These are phyloP conservation scores for Cyberlindnera xylosilytica DNA, from an alignment of 805 yeast genomes.

Conservation along the genomic window DNA sequence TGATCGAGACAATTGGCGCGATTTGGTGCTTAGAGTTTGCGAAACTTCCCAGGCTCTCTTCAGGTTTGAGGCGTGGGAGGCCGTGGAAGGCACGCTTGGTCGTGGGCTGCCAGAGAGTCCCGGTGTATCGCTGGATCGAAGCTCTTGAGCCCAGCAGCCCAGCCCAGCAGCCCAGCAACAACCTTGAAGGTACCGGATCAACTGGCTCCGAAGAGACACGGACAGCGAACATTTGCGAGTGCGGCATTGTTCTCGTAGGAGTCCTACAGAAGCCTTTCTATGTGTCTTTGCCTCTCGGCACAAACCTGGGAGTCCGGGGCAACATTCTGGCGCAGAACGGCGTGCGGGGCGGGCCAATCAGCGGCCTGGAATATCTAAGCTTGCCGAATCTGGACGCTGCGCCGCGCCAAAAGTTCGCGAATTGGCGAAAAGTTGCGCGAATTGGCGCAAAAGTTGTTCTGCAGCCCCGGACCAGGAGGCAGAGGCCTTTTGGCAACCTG, in stretches of 20 bases:
- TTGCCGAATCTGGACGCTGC: background rate
- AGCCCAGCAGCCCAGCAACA: too few relatives aligned
- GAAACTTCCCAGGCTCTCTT: background rate
- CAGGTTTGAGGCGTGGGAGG: too few relatives aligned
- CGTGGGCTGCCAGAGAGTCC: too few relatives aligned
- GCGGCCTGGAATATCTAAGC: constrained; percentile 8
- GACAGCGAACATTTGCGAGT: background rate
- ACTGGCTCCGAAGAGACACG: background rate
- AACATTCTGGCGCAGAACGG: background rate
- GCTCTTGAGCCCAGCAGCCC: too few relatives aligned
- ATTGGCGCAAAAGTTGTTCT: too few relatives aligned
- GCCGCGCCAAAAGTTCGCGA: background rate
- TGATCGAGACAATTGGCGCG: background rate
- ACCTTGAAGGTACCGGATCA: too few relatives aligned
- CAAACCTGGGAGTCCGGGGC: background rate
- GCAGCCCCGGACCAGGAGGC: constrained; percentile 1
- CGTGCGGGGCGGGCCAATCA: constrained; percentile 15
- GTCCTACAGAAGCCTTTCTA: background rate
- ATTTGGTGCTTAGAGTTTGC: background rate
- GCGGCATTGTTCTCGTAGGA: constrained; percentile 2
- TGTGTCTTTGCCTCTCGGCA: background rate
- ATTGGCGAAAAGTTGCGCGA: background rate
- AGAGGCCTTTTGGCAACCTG: background rate
- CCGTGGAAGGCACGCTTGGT: too few relatives aligned
- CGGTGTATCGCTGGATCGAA: too few relatives aligned